Percentiles rank a stretch among this genome's conserved stretches.
Conservation (phyloP, 2,329 filamentous ascomycete species). For the Didymosphaeria variabile region DNA sequence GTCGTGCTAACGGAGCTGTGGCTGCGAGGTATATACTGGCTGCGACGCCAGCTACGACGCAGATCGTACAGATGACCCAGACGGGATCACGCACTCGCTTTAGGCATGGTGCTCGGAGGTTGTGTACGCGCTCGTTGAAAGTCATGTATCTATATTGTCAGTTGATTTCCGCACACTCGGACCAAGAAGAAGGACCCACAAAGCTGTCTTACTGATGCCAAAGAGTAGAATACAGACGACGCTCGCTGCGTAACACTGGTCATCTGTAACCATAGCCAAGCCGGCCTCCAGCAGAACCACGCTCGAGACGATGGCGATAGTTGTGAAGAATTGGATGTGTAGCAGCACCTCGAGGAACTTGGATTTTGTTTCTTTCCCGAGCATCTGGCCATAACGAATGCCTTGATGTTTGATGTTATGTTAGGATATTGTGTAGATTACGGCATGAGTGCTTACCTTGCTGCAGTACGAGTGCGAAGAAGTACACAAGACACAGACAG, state of each 20-base stretch:
- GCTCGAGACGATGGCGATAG: background rate
- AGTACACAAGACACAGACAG: background rate
- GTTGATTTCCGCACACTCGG: background rate
- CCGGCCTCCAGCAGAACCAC: background rate
- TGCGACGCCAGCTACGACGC: background rate
- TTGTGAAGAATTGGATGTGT: background rate
- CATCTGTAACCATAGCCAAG: background rate
- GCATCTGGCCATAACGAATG: background rate
- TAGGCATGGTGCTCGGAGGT: background rate
- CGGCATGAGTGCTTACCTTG: background rate
- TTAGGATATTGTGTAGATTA: background rate
- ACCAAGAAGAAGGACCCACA: background rate
- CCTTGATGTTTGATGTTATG: background rate
- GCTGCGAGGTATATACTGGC: background rate
- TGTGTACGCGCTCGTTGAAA: constrained; percentile 1
- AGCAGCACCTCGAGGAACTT: background rate
- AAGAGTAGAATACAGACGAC: background rate
- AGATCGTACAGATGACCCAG: background rate
- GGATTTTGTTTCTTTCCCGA: background rate
- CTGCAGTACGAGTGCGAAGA: background rate
- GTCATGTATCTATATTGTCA: background rate
- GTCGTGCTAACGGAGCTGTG: background rate
- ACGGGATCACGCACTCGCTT: background rate
- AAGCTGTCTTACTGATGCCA: background rate
- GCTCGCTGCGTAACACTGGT: background rate